Evolutionary conservation across 1,284 basidiomycete genomes (phyloP), one percentile per base, ranked within the genome.

Genomic region (Heterobasidion annosum): DNA sequence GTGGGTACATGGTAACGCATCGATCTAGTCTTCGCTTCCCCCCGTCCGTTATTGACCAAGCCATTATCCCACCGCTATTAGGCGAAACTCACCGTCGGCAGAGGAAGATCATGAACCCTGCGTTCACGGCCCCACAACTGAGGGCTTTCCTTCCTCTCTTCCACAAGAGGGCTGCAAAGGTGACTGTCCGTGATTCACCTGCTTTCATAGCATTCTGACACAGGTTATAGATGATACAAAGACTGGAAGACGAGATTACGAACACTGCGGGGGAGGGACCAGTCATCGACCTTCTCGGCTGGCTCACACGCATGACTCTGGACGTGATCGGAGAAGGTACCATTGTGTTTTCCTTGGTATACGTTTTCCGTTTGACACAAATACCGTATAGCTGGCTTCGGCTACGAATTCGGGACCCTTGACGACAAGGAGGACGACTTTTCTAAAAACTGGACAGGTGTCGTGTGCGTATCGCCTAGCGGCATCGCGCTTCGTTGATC

Each of bases 21-120:
- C 37, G 37, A 8, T 40, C 8, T n/a, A 5, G 4, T 25, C 3
- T 25, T 25, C 25, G 25, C 25, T 25, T 25, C 4, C 25, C 25
- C 3, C 25, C 25, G 25, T 25, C 5, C 25, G 25, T 4, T 25
- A 5, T 25, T 25, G 25, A 25, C 25, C 25, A 25, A 25, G 25
- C 25, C 25, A 25, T 4, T 5, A 5, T 25, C 25, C 25, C 37
- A 8, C 12, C 12, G 37, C 3, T 10, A 40, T 40, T 32, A 58
- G 67, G 67, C 48, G 62, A 65, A 19, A 58, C 61, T 47, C 68
- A 69, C 60, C 64, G 59, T 57, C 60, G 62, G 45, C 66, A 67
- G 54, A 64, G 68, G 53, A 66, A 62, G 52, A 58, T 67, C 43
- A 60, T 69, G 55, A 61, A 62, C 19, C 63, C 67, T 13, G 67